Evolutionary conservation across 345 rosid genomes (phyloP).

Genomic region (Sisymbrium altissimum): DNA sequence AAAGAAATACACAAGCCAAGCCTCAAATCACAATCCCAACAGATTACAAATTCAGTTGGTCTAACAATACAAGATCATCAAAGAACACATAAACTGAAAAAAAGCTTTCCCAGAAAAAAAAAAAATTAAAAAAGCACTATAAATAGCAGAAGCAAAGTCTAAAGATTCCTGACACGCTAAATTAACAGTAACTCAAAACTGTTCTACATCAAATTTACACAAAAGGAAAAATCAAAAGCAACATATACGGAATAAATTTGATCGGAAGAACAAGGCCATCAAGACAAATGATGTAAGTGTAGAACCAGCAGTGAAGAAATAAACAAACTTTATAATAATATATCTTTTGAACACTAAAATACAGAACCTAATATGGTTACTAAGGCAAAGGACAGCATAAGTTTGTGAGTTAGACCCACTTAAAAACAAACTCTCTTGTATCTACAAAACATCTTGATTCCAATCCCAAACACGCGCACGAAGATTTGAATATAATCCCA

Average conservation of each 20-base stretch:
- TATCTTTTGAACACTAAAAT: background rate
- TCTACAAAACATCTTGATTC: background rate
- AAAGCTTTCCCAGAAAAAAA: background rate
- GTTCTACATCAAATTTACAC: background rate
- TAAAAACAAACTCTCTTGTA: background rate
- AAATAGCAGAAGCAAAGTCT: background rate
- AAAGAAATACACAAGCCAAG: background rate
- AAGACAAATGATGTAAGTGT: background rate
- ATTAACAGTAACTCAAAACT: background rate
- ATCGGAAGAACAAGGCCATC: background rate
- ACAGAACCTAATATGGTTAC: background rate
- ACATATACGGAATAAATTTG: background rate
- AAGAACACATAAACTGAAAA: background rate
- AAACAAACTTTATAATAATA: background rate
- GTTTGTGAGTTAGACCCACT: background rate
- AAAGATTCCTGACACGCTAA: background rate
- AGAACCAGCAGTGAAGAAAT: background rate
- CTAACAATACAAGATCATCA: background rate
- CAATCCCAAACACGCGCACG: background rate
- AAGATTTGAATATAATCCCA: background rate
- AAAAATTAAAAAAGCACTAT: background rate
- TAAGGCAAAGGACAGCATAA: background rate
- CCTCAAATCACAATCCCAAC: background rate
- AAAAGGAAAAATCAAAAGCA: background rate
- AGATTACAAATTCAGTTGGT: background rate